A percentile compares a stretch with the other conserved stretches of the same genome.
Evolutionary conservation across 2,329 filamentous ascomycete species (phyloP).

Genomic region (Microthyrium microscopicum): DNA sequence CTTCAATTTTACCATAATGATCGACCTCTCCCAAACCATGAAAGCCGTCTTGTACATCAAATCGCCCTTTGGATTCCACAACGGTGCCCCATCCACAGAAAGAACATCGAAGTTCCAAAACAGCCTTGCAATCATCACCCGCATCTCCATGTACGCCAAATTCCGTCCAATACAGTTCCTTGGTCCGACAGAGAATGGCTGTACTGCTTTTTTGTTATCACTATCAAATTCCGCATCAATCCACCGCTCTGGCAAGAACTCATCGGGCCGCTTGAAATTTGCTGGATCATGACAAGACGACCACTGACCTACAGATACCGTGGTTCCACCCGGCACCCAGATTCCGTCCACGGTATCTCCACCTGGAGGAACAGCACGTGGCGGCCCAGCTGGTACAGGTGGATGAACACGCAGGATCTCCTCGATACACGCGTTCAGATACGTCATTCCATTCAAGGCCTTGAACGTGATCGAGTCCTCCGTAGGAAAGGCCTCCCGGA

Average conservation of each 20-base stretch:
- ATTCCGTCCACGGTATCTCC: constrained; percentile 22
- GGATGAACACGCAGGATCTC: constrained; percentile 31
- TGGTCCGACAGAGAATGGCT: constrained; percentile 18
- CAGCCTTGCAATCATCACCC: constrained; percentile 4
- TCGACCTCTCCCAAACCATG: constrained; percentile 19
- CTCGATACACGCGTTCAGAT: constrained; percentile 29
- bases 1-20: constrained; percentile 14
- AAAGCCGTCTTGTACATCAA: background rate
- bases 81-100: background rate
- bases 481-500: constrained; percentile 12
- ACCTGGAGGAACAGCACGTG: constrained; percentile 19
- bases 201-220: constrained; percentile 17
- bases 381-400: constrained; percentile 25
- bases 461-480: constrained; percentile 20
- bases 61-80: constrained; percentile 2
- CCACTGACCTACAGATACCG: constrained; percentile 13
- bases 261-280: constrained; percentile 4
- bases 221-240: constrained; percentile 4
- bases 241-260: constrained; percentile 5
- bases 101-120: constrained; percentile 8
- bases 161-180: constrained; percentile 10
- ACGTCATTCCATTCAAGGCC: constrained; percentile 16
- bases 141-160: constrained; percentile 17
- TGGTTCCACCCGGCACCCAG: constrained; percentile 11
- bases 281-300: background rate